These are phyloP conservation scores for Eucalyptus pauciflora DNA, from an alignment of 345 rosid genomes.

Conservation along the genomic window DNA sequence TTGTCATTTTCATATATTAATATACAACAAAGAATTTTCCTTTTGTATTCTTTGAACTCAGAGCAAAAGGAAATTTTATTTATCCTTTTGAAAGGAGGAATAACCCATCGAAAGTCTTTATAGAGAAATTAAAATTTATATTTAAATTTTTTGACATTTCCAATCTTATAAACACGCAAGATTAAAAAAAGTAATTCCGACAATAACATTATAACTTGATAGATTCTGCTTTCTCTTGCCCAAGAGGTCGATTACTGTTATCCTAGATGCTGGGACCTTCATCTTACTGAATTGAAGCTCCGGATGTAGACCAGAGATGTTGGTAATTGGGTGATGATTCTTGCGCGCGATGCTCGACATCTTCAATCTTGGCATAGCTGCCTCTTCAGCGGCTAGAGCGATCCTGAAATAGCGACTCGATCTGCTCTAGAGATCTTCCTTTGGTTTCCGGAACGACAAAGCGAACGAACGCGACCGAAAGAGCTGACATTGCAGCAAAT, in stretches of 20 bases:
- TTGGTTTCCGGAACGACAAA: slow-evolving; percentile 45
- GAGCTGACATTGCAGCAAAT: slow-evolving; percentile 23
- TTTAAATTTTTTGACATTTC: too few species aligned
- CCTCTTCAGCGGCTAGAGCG: neutral
- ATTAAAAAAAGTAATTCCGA: too few species aligned
- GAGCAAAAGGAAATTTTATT: neutral
- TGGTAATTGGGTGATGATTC: neutral
- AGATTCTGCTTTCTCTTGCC: neutral
- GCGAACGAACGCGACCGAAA: slow-evolving; percentile 31
- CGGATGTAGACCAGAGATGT: neutral
- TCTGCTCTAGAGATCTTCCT: slow-evolving; percentile 60
- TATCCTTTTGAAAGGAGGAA: neutral
- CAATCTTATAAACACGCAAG: too few species aligned
- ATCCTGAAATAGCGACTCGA: slow-evolving; percentile 28
- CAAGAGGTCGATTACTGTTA: neutral
- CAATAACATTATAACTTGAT: too few species aligned
- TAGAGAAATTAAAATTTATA: neutral
- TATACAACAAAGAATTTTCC: neutral
- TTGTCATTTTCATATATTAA: neutral
- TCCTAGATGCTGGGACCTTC: neutral
- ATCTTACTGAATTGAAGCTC: neutral
- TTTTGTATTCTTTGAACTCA: neutral
- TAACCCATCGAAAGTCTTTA: neutral
- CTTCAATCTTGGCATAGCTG: neutral
- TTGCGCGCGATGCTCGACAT: neutral